Conservation (phyloP, 2,329 filamentous ascomycete species). For the Fusarium succisae region DNA sequence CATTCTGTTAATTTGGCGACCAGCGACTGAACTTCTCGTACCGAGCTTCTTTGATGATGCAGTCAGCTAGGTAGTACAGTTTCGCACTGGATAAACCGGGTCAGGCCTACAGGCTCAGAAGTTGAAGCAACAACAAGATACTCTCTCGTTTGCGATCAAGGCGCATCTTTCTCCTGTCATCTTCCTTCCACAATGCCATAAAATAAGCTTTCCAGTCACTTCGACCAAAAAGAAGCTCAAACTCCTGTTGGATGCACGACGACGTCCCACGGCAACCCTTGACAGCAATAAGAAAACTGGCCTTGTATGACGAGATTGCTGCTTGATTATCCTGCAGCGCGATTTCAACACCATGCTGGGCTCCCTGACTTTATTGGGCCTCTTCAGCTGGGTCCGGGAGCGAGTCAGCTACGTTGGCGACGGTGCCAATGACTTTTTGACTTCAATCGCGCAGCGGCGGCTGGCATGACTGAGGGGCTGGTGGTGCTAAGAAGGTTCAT, state of each 20-base stretch:
- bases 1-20: too few relatives aligned
- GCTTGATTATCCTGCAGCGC: not conserved
- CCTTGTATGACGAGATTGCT: not conserved
- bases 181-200: rapidly evolving
- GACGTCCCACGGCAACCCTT: not conserved
- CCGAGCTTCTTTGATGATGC: not conserved
- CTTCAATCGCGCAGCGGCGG: not conserved
- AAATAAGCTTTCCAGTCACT: not conserved
- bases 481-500: not conserved
- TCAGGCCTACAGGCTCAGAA: not conserved
- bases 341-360: rapidly evolving
- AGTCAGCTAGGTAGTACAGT: not conserved
- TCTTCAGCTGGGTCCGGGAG: too few relatives aligned
- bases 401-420: too few relatives aligned
- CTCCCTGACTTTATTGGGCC: rapidly evolving
- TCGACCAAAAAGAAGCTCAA: rapidly evolving
- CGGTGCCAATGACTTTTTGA: not conserved
- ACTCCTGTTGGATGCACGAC: not conserved
- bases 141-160: not conserved
- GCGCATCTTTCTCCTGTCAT: rapidly evolving
- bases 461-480: not conserved
- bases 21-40: too few relatives aligned
- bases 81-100: rapidly evolving
- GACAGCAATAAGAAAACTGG: not conserved
- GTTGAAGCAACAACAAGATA: not conserved